Evolutionary conservation across 1,284 basidiomycete species (phyloP).

Genomic region (Cryptococcus maquisensis): DNA sequence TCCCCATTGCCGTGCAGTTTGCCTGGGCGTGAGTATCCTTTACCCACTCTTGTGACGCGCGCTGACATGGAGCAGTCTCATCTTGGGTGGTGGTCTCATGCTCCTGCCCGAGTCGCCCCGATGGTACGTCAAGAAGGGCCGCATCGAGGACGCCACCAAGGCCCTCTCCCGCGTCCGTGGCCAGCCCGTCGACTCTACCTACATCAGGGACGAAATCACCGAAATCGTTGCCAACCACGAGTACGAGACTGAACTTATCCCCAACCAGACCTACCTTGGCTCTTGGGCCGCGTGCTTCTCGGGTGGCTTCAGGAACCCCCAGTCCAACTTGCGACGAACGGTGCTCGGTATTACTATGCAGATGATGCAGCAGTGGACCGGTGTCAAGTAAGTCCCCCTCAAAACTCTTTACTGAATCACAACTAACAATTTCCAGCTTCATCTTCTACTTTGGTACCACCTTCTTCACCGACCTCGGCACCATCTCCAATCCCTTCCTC

Average conservation of each 20-base stretch:
- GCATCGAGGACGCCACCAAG: constrained; percentile 58
- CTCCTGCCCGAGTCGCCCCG: constrained; percentile 79
- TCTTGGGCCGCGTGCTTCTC: constrained; percentile 42
- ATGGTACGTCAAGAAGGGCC: constrained; percentile 70
- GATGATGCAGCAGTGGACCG: constrained; percentile 70
- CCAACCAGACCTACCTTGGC: constrained; percentile 30
- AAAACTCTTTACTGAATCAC: background rate
- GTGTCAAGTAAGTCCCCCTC: constrained; percentile 33
- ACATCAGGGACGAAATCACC: constrained; percentile 59
- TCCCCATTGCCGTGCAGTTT: constrained; percentile 74
- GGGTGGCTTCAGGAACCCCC: constrained; percentile 51
- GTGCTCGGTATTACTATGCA: constrained; percentile 58
- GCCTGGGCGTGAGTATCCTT: constrained; percentile 33
- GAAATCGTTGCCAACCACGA: constrained; percentile 69
- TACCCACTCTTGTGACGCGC: background rate
- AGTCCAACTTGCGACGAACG: constrained; percentile 67
- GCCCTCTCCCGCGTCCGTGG: constrained; percentile 61
- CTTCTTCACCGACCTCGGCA: constrained; percentile 56
- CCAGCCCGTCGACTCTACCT: constrained; percentile 53
- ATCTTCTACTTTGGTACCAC: constrained; percentile 60
- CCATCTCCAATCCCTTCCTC: constrained; percentile 66
- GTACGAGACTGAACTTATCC: constrained; percentile 55
- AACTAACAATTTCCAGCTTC: constrained; percentile 60
- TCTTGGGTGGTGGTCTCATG: constrained; percentile 51
- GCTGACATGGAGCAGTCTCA: constrained; percentile 10